Base-by-base conservation (phyloP, 129 eudicot genomes). In the Tagetes erecta region DNA sequence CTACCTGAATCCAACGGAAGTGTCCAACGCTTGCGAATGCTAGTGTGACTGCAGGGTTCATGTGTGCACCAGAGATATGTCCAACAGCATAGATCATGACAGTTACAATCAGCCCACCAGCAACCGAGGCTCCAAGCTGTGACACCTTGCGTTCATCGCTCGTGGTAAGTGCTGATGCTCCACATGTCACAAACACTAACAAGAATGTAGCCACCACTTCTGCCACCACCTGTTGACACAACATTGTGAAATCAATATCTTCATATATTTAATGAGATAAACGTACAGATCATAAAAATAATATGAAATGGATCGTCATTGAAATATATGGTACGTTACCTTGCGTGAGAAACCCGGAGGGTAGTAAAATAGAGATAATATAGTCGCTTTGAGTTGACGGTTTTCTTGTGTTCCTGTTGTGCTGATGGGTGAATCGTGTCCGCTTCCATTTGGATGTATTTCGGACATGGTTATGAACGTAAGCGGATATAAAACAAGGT, bases 41-140 rank as follows among this genome's bases (percentile, higher is more conserved):
- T 0, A 87, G 59, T 11, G 98, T 92, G 78, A 92, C 98, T 13
- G 98, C 98, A 0, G 98, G 98, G 86, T 92, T 92, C 94, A 92
- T 89, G 57, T 92, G 98, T 3, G 96, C 98, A 72, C 96, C 96
- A 1, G 98, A 92, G 27, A 92, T 83, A 70, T 92, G 98, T 8
- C 98, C 98, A 34, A 92, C 95, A 1, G 96, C 92, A 83, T 92
- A 89, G 46, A 92, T 92, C 98, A 92, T 92, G 6, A 89, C 96
- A 4, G 95, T 92, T 11, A 92, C 98, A 36, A 89, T 84, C 11
- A 92, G 88, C 1, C 98, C 96, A 6, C 96, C 95, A 0, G 88
- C 95, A 3, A 92, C 49, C 0, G 98, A 92, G 13, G 95, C 92
- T 66, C 89, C 98, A 4, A 92, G 89, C 13, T 78, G 78, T 3